Conservation (phyloP, 306 rosid species). For the Cucurbita maxima region DNA sequence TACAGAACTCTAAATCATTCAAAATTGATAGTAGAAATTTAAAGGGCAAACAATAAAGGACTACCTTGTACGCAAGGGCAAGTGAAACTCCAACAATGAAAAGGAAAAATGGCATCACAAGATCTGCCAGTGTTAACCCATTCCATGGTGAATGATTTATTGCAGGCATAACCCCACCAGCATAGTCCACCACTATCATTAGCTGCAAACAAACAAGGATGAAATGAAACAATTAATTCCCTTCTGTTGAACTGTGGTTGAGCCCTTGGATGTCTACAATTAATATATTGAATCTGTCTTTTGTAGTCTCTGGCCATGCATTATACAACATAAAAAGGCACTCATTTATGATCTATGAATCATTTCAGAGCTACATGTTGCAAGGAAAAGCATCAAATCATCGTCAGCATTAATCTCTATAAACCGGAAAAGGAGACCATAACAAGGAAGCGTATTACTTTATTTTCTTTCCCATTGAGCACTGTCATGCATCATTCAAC, state of each 20-base stretch:
- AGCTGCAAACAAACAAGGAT: slow-evolving; percentile 36
- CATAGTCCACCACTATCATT: slow-evolving; percentile 90
- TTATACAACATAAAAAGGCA: not conserved
- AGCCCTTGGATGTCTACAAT: not conserved
- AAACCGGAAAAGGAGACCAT: not conserved
- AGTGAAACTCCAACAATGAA: slow-evolving; percentile 88
- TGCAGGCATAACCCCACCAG: slow-evolving; percentile 71
- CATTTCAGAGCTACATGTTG: not conserved
- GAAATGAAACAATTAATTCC: not conserved
- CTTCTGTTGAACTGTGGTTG: not conserved
- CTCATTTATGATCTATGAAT: not conserved
- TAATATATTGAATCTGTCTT: not conserved
- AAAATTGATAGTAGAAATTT: not conserved
- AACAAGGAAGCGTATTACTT: not conserved
- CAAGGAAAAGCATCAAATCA: not conserved
- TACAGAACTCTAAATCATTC: not conserved
- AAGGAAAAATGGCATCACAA: slow-evolving; percentile 91
- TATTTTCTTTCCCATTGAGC: not conserved
- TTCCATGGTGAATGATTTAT: slow-evolving; percentile 96
- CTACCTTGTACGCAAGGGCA: slow-evolving; percentile 85
- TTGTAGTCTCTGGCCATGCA: not conserved
- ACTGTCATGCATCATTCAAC: not conserved
- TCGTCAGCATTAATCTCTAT: not conserved
- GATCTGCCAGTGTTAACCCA: slow-evolving; percentile 86
- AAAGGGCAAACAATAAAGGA: not conserved